A percentile compares a stretch with the other conserved stretches of the same genome.
Conservation (phyloP, 352 stramenopile genomes). For the Phytopythium montanum region DNA sequence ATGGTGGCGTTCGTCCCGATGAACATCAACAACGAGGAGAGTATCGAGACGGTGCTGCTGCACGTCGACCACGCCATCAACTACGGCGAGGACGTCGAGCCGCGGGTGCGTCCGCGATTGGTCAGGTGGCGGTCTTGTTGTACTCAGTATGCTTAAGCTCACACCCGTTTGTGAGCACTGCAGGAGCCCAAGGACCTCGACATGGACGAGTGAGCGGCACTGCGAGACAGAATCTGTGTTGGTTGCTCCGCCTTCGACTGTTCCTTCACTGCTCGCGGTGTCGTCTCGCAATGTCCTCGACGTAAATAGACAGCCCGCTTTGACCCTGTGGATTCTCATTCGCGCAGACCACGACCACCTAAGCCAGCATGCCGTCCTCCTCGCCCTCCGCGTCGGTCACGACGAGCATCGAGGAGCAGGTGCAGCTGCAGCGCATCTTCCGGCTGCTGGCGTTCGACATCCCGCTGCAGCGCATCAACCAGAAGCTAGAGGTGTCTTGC, state of each 20-base stretch:
- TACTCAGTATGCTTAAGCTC: background rate
- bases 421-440: slow-evolving; percentile 73
- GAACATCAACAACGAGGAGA: slow-evolving; percentile 96
- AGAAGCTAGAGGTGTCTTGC: slow-evolving; percentile 53
- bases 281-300: background rate
- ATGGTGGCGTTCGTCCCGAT: slow-evolving; percentile 98
- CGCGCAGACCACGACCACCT: background rate
- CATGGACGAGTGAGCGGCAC: slow-evolving; percentile 30
- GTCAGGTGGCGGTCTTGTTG: background rate
- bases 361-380: background rate
- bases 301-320: background rate
- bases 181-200: slow-evolving; percentile 75
- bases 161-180: slow-evolving; percentile 6
- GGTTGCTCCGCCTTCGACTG: background rate
- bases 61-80: slow-evolving; percentile 97
- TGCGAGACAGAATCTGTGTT: too few relatives aligned
- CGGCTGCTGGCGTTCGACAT: slow-evolving; percentile 65
- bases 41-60: slow-evolving; percentile 93
- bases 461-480: slow-evolving; percentile 46
- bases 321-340: background rate
- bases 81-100: slow-evolving; percentile 96
- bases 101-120: slow-evolving; percentile 30
- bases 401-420: slow-evolving; percentile 68
- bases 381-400: slow-evolving; percentile 9
- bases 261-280: background rate